Base-by-base conservation (phyloP, 106 monocot genomes). In the Triglochin maritima region DNA sequence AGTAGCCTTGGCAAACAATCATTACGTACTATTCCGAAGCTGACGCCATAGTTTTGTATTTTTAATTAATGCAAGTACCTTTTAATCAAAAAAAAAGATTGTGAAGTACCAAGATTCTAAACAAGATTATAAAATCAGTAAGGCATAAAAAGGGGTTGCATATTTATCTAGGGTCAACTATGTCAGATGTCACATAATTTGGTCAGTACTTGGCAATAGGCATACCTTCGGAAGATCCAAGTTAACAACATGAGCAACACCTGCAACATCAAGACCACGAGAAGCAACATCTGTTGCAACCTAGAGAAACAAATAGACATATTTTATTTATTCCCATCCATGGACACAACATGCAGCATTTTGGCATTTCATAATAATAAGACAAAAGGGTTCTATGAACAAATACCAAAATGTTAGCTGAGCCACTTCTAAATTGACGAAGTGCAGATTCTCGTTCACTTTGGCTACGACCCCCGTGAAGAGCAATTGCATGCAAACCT, bases 201-300 rank as follows among this genome's bases (percentile, higher is more conserved):
- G 1, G 10, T 2, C 57, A n/a, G 2, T 46, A 46, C 5, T 29
- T 29, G 29, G 29, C 29, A 29, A 29, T 29, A 29, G 29, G 29
- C 46, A 70, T 62, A 85, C 85, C 76, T 81, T 85, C n/a, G 85
- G 85, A 57, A 85, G 78, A 79, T 85, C 85, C 60, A 85, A 68
- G 65, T 85, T 85, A 67, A 85, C 57, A 66, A 81, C 85, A 76
- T 81, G 85, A 65, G 85, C 51, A 50, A 85, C 85, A 66, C 85
- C 85, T 42, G 81, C 66, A 54, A 85, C 81, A 81, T 85, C 85
- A 47, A 85, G 59, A 53, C 85, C 85, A 50, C 85, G 85, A 47
- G 85, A 85, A 0, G 85, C 85, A 50, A 85, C 84, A 76, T 85
- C 85, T 41, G 85, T 85, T 51, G 84, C 84, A 74, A 85, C 81